These are phyloP conservation scores for Mimosa pudica DNA, from an alignment of 306 rosid genomes.

Conservation along the genomic window DNA sequence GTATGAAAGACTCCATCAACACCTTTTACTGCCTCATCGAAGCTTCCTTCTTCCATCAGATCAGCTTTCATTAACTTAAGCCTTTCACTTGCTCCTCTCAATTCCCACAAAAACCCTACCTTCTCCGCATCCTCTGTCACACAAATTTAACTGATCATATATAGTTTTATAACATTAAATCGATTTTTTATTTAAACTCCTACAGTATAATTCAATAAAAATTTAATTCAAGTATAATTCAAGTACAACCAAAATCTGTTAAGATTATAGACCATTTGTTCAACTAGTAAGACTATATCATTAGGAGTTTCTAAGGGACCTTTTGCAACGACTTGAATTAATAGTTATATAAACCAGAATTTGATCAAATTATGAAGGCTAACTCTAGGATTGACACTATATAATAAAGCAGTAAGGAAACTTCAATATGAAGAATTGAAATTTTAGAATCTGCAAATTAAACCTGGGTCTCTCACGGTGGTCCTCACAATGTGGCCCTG, in stretches of 20 bases:
- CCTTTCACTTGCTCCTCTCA: constrained; percentile 70
- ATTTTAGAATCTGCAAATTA: neutral
- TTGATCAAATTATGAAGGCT: too few species aligned
- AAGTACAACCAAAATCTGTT: too few species aligned
- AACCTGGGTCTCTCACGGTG: constrained; percentile 82
- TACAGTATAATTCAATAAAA: too few species aligned
- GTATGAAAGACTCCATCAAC: constrained; percentile 88
- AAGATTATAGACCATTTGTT: too few species aligned
- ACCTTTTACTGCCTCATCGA: constrained; percentile 65
- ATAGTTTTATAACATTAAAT: too few species aligned
- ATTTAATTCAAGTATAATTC: too few species aligned
- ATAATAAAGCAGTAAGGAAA: neutral
- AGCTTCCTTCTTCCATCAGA: constrained; percentile 67
- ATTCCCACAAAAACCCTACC: constrained; percentile 62
- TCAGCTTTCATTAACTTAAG: constrained; percentile 67
- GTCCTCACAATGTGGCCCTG: constrained; percentile 67
- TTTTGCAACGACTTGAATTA: too few species aligned
- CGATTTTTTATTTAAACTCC: too few species aligned
- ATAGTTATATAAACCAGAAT: too few species aligned
- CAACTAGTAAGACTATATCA: too few species aligned
- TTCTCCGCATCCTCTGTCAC: constrained; percentile 51
- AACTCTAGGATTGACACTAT: too few species aligned
- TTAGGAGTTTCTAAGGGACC: too few species aligned
- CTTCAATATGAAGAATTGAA: neutral
- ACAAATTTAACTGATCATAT: neutral